These are phyloP conservation scores for Ilex aquifolium DNA, from an alignment of 257 asterid species.

Conservation along the genomic window DNA sequence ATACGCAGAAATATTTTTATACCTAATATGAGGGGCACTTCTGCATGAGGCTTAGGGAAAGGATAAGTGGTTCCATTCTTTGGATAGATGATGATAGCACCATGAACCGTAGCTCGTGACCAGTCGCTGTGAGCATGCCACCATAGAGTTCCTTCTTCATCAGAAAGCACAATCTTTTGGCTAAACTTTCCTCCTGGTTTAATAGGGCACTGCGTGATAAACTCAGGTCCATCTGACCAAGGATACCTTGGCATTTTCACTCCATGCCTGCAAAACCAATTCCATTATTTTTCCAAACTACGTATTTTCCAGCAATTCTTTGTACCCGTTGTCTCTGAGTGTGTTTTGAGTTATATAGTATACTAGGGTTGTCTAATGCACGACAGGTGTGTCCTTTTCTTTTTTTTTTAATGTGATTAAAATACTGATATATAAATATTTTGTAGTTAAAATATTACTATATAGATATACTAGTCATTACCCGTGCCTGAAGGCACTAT, in stretches of 20 bases:
- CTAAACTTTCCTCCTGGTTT: constrained; percentile 31
- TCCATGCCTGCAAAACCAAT: constrained; percentile 39
- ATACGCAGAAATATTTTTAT: neutral
- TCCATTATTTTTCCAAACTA: too few species aligned
- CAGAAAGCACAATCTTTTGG: constrained; percentile 28
- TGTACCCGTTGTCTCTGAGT: too few species aligned
- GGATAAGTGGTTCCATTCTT: constrained; percentile 22
- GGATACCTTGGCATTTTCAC: constrained; percentile 44
- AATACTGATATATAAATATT: too few species aligned
- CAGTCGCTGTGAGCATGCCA: constrained; percentile 60
- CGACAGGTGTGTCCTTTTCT: too few species aligned
- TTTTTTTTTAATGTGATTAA: too few species aligned
- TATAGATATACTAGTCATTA: too few species aligned
- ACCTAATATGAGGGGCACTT: constrained; percentile 54
- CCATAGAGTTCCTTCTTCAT: constrained; percentile 49
- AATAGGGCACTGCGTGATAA: constrained; percentile 49
- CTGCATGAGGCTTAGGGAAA: constrained; percentile 32
- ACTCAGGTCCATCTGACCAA: constrained; percentile 58
- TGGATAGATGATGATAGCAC: constrained; percentile 37
- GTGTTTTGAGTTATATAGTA: too few species aligned
- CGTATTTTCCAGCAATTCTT: too few species aligned
- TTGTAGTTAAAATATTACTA: too few species aligned
- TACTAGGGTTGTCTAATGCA: too few species aligned
- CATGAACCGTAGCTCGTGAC: constrained; percentile 47
- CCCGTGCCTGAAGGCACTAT: too few species aligned